Conservation (phyloP, 2,329 filamentous ascomycete genomes). For the Aplosporella prunicola region DNA sequence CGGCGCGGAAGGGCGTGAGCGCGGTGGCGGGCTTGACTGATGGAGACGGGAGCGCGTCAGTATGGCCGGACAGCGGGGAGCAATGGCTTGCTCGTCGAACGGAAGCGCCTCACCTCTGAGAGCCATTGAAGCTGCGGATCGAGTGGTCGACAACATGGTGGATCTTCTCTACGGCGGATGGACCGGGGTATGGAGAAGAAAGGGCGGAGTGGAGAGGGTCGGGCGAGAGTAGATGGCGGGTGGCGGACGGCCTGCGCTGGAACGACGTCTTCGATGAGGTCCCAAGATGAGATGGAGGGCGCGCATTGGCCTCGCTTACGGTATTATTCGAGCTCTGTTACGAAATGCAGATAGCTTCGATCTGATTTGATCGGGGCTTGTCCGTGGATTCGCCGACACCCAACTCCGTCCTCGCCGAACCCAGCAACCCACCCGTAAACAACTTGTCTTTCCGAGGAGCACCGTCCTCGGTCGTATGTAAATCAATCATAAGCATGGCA, state of each 20-base stretch:
- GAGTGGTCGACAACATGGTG: constrained; percentile 42
- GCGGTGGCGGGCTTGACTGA: constrained; percentile 57
- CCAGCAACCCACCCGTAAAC: too few relatives aligned
- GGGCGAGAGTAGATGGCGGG: constrained; percentile 16
- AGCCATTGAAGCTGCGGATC: constrained; percentile 45
- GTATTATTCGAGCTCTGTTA: neutral
- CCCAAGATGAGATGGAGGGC: constrained; percentile 13
- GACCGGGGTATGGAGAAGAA: constrained; percentile 10
- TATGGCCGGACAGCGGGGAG: too few relatives aligned
- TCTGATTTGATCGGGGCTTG: constrained; percentile 6
- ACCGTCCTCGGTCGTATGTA: constrained; percentile 4
- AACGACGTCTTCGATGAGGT: constrained; percentile 24
- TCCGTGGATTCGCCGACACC: neutral
- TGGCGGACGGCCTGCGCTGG: constrained; percentile 21
- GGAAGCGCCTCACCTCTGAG: constrained; percentile 40
- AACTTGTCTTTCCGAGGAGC: too few relatives aligned
- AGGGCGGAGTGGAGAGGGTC: constrained; percentile 29
- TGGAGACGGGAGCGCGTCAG: neutral
- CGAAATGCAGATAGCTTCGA: too few relatives aligned
- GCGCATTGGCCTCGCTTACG: constrained; percentile 12
- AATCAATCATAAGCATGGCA: constrained; percentile 28
- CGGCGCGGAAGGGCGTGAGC: constrained; percentile 54
- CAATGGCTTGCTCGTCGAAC: too few relatives aligned
- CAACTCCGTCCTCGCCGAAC: too few relatives aligned
- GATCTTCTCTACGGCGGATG: too few relatives aligned